Evolutionary conservation across 345 rosid species (phyloP).

Genomic region (Citrus medica): DNA sequence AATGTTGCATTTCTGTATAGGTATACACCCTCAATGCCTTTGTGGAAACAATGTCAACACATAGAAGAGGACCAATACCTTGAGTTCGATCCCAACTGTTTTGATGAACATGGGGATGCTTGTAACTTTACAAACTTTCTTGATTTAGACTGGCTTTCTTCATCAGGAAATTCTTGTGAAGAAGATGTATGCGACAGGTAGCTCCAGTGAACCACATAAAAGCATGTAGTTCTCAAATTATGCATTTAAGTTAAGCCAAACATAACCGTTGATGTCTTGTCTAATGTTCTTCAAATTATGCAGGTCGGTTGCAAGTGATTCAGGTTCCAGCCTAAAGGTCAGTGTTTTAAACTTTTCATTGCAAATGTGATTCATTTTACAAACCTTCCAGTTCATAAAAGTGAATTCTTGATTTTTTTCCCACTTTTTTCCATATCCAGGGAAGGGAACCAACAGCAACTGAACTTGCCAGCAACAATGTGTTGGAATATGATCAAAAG

Average conservation of each 20-base stretch:
- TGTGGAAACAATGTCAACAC: constrained; percentile 34
- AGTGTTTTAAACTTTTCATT: constrained; percentile 9
- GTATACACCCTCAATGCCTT: constrained; percentile 33
- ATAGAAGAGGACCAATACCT: constrained; percentile 33
- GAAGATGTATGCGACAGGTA: constrained; percentile 77
- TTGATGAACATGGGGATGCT: constrained; percentile 46
- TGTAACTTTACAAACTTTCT: constrained; percentile 64
- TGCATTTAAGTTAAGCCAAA: not conserved
- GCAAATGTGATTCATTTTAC: not conserved
- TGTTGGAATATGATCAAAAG: constrained; percentile 38
- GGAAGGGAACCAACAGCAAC: constrained; percentile 31
- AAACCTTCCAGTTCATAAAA: not conserved
- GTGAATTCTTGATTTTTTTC: not conserved
- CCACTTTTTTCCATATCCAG: constrained; percentile 22
- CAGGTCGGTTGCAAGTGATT: constrained; percentile 61
- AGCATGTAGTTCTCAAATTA: not conserved
- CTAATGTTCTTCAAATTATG: not conserved
- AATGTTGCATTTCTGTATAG: constrained; percentile 29
- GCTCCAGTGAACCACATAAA: not conserved
- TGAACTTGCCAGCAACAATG: constrained; percentile 6
- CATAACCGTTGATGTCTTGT: not conserved
- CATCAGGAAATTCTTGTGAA: constrained; percentile 87
- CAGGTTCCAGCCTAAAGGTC: constrained; percentile 50
- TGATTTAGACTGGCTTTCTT: constrained; percentile 84
- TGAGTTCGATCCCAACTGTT: constrained; percentile 45